Percentiles rank a stretch among this genome's conserved stretches.
phyloP scores from a whole-genome alignment of 148 eudicot species.

The Dysphania ambrosioides region DNA sequence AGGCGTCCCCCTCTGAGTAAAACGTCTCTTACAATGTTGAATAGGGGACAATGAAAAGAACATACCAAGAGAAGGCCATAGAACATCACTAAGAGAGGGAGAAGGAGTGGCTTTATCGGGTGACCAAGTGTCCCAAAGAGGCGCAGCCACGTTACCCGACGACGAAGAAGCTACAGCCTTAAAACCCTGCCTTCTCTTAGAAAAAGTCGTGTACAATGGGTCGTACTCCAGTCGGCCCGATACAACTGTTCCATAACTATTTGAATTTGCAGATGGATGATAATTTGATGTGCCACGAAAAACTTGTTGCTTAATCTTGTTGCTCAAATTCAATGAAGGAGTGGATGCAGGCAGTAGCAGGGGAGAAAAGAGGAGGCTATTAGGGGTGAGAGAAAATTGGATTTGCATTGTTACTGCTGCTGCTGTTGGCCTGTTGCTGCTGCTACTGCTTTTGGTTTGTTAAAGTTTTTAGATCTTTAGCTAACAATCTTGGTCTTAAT shows the following conservation, averaged over 20 bases:
- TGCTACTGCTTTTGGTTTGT: neutral
- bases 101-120: conserved; percentile 66
- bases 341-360: neutral
- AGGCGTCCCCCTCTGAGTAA: neutral
- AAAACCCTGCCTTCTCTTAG: neutral
- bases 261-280: too few relatives aligned
- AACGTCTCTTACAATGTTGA: too few relatives aligned
- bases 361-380: conserved; percentile 17
- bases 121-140: conserved; percentile 58
- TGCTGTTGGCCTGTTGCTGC: neutral
- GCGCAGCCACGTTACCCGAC: conserved; percentile 29
- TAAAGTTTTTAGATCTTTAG: neutral
- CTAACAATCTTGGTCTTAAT: neutral
- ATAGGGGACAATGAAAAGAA: too few relatives aligned
- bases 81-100: conserved; percentile 64
- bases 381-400: neutral
- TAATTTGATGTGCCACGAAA: too few relatives aligned
- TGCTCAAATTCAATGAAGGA: neutral
- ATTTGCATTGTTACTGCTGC: neutral
- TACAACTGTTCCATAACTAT: neutral
- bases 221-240: neutral
- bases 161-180: conserved; percentile 28
- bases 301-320: neutral
- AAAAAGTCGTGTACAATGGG: neutral
- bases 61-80: conserved; percentile 91